phyloP scores from a whole-genome alignment of 1,139 yeast species.

The Citeromyces hawaiiensis region DNA sequence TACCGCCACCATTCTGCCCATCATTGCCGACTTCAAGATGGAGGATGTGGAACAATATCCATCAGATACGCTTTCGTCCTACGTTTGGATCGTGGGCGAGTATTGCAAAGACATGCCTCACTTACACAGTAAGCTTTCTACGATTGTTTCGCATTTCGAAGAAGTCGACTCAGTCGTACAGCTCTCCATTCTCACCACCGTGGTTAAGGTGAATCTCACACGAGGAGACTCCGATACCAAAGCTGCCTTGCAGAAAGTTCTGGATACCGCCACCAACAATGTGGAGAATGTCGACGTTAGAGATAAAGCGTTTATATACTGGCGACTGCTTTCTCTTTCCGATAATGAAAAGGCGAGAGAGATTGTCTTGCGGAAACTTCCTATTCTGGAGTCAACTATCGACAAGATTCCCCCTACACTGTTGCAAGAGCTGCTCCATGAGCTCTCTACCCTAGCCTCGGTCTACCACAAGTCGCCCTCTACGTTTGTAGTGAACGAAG shows the following conservation, averaged over 20 bases:
- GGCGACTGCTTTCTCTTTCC: conserved; percentile 77
- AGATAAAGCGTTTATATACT: conserved; percentile 87
- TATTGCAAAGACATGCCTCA: conserved; percentile 64
- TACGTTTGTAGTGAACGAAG: conserved; percentile 36
- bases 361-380: conserved; percentile 48
- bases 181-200: conserved; percentile 59
- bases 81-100: conserved; percentile 84
- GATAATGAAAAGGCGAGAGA: conserved; percentile 31
- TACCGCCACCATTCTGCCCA: conserved; percentile 57
- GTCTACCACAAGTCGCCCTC: conserved; percentile 80
- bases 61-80: conserved; percentile 57
- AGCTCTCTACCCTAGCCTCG: conserved; percentile 76
- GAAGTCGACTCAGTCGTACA: conserved; percentile 73
- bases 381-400: conserved; percentile 61
- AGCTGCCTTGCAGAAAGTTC: conserved; percentile 49
- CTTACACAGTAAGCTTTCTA: conserved; percentile 26
- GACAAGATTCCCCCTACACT: conserved; percentile 58
- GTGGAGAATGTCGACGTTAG: conserved; percentile 87
- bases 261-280: conserved; percentile 67
- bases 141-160: conserved; percentile 46
- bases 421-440: conserved; percentile 55
- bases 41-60: conserved; percentile 36
- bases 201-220: conserved; percentile 60
- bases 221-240: conserved; percentile 27
- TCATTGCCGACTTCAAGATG: conserved; percentile 37